These are phyloP conservation scores for Globisporangium spinosum DNA, from an alignment of 352 stramenopile genomes.

Conservation along the genomic window DNA sequence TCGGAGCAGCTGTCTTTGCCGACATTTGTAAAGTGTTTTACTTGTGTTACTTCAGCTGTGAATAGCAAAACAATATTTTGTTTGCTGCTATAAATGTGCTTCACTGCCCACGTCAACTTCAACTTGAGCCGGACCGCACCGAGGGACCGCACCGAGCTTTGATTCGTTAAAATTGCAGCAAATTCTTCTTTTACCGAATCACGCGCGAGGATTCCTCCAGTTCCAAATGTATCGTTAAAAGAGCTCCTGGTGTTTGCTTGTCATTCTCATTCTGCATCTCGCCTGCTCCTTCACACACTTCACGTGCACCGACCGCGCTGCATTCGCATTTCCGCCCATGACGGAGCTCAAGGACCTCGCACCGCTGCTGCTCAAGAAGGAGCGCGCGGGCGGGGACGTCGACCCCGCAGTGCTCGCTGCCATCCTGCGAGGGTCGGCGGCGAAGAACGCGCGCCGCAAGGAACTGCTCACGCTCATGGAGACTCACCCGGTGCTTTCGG, in stretches of 20 bases:
- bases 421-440: slow-evolving; percentile 15
- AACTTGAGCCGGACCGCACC: too few species aligned
- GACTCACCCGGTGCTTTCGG: slow-evolving; percentile 38
- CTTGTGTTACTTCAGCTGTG: too few species aligned
- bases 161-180: neutral
- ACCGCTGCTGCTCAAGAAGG: slow-evolving; percentile 20
- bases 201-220: neutral
- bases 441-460: slow-evolving; percentile 16
- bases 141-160: neutral
- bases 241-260: neutral
- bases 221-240: neutral
- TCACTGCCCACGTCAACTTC: too few species aligned
- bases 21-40: too few species aligned
- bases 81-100: too few species aligned
- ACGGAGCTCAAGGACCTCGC: slow-evolving; percentile 23
- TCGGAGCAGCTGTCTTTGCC: too few species aligned
- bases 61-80: too few species aligned
- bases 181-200: neutral
- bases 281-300: neutral
- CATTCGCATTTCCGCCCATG: neutral
- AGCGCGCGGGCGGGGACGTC: slow-evolving; percentile 22
- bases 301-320: neutral
- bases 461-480: slow-evolving; percentile 16
- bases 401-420: slow-evolving; percentile 7
- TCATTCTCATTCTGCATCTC: neutral